Conservation (phyloP, 2,329 filamentous ascomycete species). For the Rhinocladiella mackenziei region DNA sequence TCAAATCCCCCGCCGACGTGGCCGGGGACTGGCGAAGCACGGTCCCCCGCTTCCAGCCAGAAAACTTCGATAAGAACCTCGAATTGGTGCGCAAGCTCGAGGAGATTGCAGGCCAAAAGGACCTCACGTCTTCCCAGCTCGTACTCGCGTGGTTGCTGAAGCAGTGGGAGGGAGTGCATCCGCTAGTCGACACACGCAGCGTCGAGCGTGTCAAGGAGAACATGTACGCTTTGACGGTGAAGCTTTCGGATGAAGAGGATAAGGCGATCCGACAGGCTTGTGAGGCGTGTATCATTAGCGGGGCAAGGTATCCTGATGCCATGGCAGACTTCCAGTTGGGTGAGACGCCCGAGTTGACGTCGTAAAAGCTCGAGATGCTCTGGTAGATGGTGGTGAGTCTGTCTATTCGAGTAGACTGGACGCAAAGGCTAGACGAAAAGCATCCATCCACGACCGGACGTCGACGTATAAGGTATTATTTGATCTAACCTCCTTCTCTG, state of each 20-base stretch:
- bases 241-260: constrained; percentile 32
- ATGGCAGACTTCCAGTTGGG: constrained; percentile 1
- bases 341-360: constrained; percentile 9
- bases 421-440: too few relatives aligned
- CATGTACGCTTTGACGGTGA: constrained; percentile 26
- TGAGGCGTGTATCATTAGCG: constrained; percentile 15
- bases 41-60: constrained; percentile 59
- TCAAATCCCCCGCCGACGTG: constrained; percentile 53
- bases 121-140: constrained; percentile 59
- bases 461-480: too few relatives aligned
- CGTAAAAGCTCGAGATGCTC: background rate
- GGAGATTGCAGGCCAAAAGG: constrained; percentile 57
- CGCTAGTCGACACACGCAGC: constrained; percentile 33
- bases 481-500: too few relatives aligned
- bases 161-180: constrained; percentile 50
- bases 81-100: constrained; percentile 57
- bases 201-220: constrained; percentile 34
- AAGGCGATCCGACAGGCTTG: constrained; percentile 31
- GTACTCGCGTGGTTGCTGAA: constrained; percentile 60
- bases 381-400: background rate
- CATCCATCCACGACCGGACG: too few relatives aligned
- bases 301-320: constrained; percentile 16
- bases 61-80: constrained; percentile 62
- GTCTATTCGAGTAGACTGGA: too few relatives aligned
- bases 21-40: constrained; percentile 48